A percentile compares a stretch with the other conserved stretches of the same genome.
Evolutionary conservation across 1,284 basidiomycete species (phyloP).

Genomic region (Trichosporon ovoides): DNA sequence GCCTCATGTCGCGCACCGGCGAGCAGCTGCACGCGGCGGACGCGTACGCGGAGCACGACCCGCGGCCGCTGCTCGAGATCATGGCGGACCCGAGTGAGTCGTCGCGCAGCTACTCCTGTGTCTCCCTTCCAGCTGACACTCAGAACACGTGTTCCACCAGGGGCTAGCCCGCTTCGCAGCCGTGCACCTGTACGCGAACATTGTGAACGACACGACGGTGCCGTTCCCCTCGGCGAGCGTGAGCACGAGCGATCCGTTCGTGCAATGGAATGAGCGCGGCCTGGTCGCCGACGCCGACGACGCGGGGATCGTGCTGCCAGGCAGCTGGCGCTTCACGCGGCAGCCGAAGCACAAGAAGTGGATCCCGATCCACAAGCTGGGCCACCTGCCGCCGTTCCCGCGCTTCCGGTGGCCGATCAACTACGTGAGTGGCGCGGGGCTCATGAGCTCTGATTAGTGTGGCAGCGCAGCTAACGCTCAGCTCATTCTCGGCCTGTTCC

Average conservation of each 20-base stretch:
- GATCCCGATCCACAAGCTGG: constrained; percentile 31
- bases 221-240: constrained; percentile 74
- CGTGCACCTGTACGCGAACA: constrained; percentile 77
- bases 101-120: too few relatives aligned
- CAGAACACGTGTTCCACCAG: constrained; percentile 70
- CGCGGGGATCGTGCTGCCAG: constrained; percentile 22
- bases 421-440: constrained; percentile 54
- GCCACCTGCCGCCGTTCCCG: constrained; percentile 59
- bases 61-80: constrained; percentile 67
- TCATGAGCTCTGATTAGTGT: not conserved
- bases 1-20: constrained; percentile 74
- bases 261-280: constrained; percentile 56
- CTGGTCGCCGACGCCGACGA: constrained; percentile 57
- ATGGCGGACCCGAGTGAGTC: constrained; percentile 75
- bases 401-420: constrained; percentile 66
- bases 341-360: constrained; percentile 17
- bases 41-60: constrained; percentile 61
- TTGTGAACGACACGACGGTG: constrained; percentile 71
- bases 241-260: constrained; percentile 64
- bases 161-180: constrained; percentile 65
- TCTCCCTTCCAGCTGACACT: constrained; percentile 5
- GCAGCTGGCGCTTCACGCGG: constrained; percentile 4
- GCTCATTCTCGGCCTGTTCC: constrained; percentile 63
- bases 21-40: constrained; percentile 73
- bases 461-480: constrained; percentile 9